phyloP scores from a whole-genome alignment of 192 early-diverging fungal species.

The Podila verticillata region DNA sequence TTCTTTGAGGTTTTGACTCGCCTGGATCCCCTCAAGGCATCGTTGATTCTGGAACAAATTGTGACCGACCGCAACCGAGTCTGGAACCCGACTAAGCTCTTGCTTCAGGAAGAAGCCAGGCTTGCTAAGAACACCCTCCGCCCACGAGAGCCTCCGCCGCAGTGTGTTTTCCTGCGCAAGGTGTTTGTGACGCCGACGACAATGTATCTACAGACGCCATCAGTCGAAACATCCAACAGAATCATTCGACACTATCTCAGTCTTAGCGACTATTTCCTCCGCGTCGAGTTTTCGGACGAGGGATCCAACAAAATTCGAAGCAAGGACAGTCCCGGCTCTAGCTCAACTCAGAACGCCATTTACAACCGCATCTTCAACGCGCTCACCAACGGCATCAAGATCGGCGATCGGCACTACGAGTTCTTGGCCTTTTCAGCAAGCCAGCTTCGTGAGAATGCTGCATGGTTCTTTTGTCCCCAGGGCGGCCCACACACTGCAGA shows the following conservation, averaged over 20 bases:
- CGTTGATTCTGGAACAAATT: conserved; percentile 52
- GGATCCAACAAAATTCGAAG: conserved; percentile 50
- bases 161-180: conserved; percentile 63
- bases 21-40: conserved; percentile 26
- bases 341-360: conserved; percentile 43
- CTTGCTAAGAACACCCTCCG: conserved; percentile 16
- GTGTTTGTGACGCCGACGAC: conserved; percentile 75
- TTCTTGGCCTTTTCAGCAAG: conserved; percentile 74
- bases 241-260: conserved; percentile 68
- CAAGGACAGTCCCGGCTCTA: conserved; percentile 5
- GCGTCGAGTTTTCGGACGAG: conserved; percentile 79
- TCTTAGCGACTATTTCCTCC: conserved; percentile 67
- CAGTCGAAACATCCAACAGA: conserved; percentile 78
- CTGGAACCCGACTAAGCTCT: conserved; percentile 46
- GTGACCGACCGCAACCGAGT: conserved; percentile 31
- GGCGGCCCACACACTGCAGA: conserved; percentile 52
- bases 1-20: conserved; percentile 40
- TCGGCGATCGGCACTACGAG: conserved; percentile 64
- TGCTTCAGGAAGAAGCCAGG: conserved; percentile 27
- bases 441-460: conserved; percentile 69
- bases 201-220: conserved; percentile 69
- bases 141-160: conserved; percentile 43
- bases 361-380: conserved; percentile 63
- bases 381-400: conserved; percentile 59
- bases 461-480: conserved; percentile 75